Base-by-base conservation (phyloP, 2,329 filamentous ascomycete genomes). In the Cladosporium sp. region DNA sequence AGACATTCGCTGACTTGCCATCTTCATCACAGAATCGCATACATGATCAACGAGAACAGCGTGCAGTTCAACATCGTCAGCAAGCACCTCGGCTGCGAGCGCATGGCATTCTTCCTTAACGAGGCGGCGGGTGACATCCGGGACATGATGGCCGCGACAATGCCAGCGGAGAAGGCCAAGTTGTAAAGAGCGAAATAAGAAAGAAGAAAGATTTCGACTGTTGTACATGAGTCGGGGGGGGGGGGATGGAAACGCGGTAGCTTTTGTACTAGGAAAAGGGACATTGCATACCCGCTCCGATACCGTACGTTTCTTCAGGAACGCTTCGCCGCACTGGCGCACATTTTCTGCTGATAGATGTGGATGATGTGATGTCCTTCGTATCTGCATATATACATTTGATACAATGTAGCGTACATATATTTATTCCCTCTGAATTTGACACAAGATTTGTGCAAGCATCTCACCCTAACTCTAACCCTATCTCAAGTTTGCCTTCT, bases 11-110 rank as follows among this genome's bases (percentile, higher is more conserved):
- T 75, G 55, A 76, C 68, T 18, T 31, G 33, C 40, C n/a, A 12
- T 44, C 29, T 52, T 46, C 26, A 64, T 14, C 31, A 57, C 70
- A 79, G 76, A 50, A 96, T 99, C 76, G 95, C 95, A 46, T 99
- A 99, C 79, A 99, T 99, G 95, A 98, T 99, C 79, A 99, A 99
- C 78, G 94, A 98, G 85, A 96, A 97, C 80, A 96, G 92, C 79
- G 86, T 99, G 69, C 95, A 98, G 86, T 98, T 99, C 84, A 99
- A 99, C 81, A 88, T 99, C 71, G 93, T 96, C 70, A 95, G 91
- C 78, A 99, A 98, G 86, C 89, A 91, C 65, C 83, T 97, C 59
- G 95, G 94, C 53, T 92, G 90, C 75, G 89, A 95, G 74, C 89
- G 91, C 72, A 97, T 99, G 94, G 95, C 91, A 80, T 91, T 94